phyloP scores from a whole-genome alignment of 2,329 filamentous ascomycete species.

The Monosporascus sp. region DNA sequence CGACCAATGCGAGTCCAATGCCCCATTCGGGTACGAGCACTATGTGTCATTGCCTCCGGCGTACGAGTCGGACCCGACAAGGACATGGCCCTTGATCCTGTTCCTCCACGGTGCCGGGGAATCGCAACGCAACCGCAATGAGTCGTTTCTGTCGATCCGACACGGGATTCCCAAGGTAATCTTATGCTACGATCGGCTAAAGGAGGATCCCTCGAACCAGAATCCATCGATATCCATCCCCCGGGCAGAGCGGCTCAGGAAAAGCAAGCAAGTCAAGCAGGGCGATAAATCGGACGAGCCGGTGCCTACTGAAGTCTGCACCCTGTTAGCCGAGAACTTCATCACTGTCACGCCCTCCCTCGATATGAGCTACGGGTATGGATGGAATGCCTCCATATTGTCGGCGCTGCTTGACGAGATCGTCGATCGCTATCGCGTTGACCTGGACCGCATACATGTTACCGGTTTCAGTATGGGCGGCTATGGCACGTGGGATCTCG shows the following conservation, averaged over 20 bases:
- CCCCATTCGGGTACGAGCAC: constrained; percentile 2
- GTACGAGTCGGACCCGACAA: not conserved
- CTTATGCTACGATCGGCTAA: constrained; percentile 1
- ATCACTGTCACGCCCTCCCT: constrained; percentile 1
- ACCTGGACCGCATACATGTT: not conserved
- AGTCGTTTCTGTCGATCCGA: not conserved
- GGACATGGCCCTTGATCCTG: not conserved
- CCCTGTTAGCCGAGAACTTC: constrained; percentile 1
- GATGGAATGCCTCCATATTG: constrained; percentile 2
- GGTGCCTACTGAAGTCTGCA: not conserved
- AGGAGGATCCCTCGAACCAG: not conserved
- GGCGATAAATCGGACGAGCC: not conserved
- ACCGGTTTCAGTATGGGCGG: constrained; percentile 1
- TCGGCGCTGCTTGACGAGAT: constrained; percentile 1
- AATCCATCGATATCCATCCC: not conserved
- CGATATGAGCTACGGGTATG: constrained; percentile 8
- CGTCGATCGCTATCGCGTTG: constrained; percentile 1
- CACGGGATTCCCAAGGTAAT: constrained; percentile 1
- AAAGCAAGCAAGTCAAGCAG: not conserved
- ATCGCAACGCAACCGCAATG: not conserved
- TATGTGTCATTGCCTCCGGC: constrained; percentile 2
- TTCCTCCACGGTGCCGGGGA: constrained; percentile 1
- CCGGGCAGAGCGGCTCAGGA: not conserved
- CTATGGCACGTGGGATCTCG: constrained; percentile 1
- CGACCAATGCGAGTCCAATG: constrained; percentile 1